Percentiles rank a stretch among this genome's conserved stretches.
These are phyloP conservation scores for Cryptococcus neoformans DNA, from an alignment of 1,284 basidiomycete genomes.

Conservation along the genomic window DNA sequence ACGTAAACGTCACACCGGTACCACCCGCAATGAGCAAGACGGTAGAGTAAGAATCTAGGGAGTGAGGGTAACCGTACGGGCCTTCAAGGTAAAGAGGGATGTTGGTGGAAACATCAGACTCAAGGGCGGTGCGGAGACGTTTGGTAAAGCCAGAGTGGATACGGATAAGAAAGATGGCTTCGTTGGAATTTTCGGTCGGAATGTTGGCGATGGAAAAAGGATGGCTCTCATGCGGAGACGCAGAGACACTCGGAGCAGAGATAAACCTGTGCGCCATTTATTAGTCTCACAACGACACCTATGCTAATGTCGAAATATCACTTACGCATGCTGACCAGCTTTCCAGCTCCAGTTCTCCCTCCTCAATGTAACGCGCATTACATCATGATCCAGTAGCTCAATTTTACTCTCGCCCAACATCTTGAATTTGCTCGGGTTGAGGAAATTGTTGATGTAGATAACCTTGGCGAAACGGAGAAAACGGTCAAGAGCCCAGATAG, in stretches of 20 bases:
- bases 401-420: conserved; percentile 5
- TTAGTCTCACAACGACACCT: not conserved
- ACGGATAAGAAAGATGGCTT: conserved; percentile 38
- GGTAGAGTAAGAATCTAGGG: conserved; percentile 25
- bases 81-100: conserved; percentile 42
- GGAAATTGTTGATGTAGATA: conserved; percentile 53
- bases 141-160: conserved; percentile 40
- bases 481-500: conserved; percentile 57
- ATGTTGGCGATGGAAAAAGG: conserved; percentile 46
- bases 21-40: conserved; percentile 44
- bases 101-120: conserved; percentile 5
- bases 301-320: not conserved
- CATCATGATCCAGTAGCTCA: conserved; percentile 54
- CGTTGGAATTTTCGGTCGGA: conserved; percentile 19
- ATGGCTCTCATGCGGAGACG: conserved; percentile 39
- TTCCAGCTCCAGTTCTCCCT: conserved; percentile 54
- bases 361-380: conserved; percentile 55
- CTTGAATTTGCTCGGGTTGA: conserved; percentile 12
- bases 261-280: conserved; percentile 26
- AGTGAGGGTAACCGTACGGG: conserved; percentile 38
- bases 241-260: conserved; percentile 33
- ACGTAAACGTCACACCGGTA: conserved; percentile 37
- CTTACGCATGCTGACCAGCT: conserved; percentile 57
- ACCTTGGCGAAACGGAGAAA: conserved; percentile 56
- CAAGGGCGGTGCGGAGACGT: conserved; percentile 23